Evolutionary conservation across 2,329 filamentous ascomycete species (phyloP), one percentile per base, ranked within the genome.

Genomic region (Amauroascus verrucosus): DNA sequence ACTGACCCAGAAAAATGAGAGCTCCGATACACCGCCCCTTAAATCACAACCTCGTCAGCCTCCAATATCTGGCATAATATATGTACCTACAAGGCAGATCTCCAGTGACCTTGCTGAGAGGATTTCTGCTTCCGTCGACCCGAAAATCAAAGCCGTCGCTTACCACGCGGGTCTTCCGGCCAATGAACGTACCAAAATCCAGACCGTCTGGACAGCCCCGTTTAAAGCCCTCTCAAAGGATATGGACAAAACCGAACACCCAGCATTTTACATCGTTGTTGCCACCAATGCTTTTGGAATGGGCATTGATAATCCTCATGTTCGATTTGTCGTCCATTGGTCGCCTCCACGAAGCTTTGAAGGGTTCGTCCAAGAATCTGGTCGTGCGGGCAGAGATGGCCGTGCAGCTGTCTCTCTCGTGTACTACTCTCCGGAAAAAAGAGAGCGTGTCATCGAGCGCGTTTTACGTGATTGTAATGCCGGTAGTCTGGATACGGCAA

Each of bases 261-360:
- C 79, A 24, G 85, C 85, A 1, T 95, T 93, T 70, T 89, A 93
- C 66, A 82, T 97, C 47, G 91, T 97, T 56, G 89, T 96, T 26
- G 91, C 91, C 1, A 97, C 91, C 0, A 97, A 88, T 1, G 91
- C 91, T 0, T 97, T 97, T 63, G 91, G 91, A 1, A 97, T 97
- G 91, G 91, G 91, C 24, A 96, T 97, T 59, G 90, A 97, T 69
- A 96, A 96, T 68, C 83, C 93, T 50, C 85, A 95, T 61, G 91
- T 97, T 9, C 85, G 91, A 2, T 96, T 96, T 62, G 90, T 97
- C 0, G 83, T 93, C 1, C 91, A 97, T 69, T 97, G 91, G 89
- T 86, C 88, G 55, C 78, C 95, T 8, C 88, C 91, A 8, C 94
- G 95, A 65, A 93, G 86, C 2, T 95, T 97, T 65, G 91, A 97